Conservation (phyloP, 129 eudicot genomes). For the Centaurea solstitialis region DNA sequence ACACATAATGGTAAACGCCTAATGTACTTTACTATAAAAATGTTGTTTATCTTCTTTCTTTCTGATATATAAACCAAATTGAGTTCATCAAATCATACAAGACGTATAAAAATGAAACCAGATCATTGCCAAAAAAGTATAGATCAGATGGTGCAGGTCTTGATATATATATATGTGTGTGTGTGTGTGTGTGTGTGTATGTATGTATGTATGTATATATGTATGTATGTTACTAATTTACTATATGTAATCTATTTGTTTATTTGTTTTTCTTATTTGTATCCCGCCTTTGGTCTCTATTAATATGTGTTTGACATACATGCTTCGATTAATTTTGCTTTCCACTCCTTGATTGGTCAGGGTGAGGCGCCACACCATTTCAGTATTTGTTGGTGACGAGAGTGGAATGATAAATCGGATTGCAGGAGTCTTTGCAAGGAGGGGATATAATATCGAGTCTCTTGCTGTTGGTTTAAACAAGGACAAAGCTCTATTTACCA, state of each 20-base stretch:
- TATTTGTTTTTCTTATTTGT: background rate
- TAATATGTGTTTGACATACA: background rate
- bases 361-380: constrained; percentile 75
- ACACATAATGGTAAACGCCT: background rate
- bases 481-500: constrained; percentile 91
- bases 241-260: background rate
- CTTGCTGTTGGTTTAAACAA: constrained; percentile 93
- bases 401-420: constrained; percentile 97
- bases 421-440: constrained; percentile 94
- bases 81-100: background rate
- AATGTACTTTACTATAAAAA: background rate
- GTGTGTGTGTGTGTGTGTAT: too few relatives aligned
- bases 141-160: background rate
- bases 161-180: background rate
- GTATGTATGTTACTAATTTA: background rate
- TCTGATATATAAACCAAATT: background rate
- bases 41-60: background rate
- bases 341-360: constrained; percentile 25
- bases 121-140: background rate
- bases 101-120: background rate
- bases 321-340: background rate
- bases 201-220: background rate
- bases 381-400: constrained; percentile 89
- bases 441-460: constrained; percentile 90
- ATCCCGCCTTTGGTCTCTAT: background rate